A percentile compares a stretch with the other conserved stretches of the same genome.
Evolutionary conservation across 257 asterid genomes (phyloP).

Genomic region (Solanum pinnatisectum): DNA sequence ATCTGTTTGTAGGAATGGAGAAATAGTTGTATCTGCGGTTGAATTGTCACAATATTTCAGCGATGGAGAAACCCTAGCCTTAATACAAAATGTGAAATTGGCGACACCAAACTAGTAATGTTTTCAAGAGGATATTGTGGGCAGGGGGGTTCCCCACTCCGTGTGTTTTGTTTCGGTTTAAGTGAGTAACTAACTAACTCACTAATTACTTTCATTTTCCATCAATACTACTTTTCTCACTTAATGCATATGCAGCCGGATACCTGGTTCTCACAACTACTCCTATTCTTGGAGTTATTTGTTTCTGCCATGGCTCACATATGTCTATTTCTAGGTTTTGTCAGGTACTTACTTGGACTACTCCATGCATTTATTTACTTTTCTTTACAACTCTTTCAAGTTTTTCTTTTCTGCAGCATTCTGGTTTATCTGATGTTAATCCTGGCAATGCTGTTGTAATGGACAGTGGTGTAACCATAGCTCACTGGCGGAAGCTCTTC

Average conservation of each 20-base stretch:
- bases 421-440: constrained; percentile 40
- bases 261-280: constrained; percentile 36
- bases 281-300: constrained; percentile 53
- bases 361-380: neutral
- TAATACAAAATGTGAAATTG: no score
- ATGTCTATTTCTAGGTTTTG: constrained; percentile 50
- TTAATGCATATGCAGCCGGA: constrained; percentile 32
- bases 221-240: neutral
- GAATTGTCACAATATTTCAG: constrained; percentile 11
- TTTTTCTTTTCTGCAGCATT: constrained; percentile 38
- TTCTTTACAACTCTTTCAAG: neutral
- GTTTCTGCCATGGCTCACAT: constrained; percentile 56
- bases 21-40: constrained; percentile 8
- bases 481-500: constrained; percentile 44
- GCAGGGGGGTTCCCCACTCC: constrained; percentile 13
- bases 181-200: constrained; percentile 28
- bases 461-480: constrained; percentile 48
- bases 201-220: neutral
- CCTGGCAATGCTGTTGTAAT: constrained; percentile 44
- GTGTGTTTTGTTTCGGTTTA: constrained; percentile 43
- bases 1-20: constrained; percentile 12
- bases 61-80: constrained; percentile 10
- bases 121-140: constrained; percentile 1
- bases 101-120: neutral
- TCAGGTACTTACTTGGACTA: constrained; percentile 17